phyloP scores from a whole-genome alignment of 2,329 filamentous ascomycete species.

The Simplicillium sp. region DNA sequence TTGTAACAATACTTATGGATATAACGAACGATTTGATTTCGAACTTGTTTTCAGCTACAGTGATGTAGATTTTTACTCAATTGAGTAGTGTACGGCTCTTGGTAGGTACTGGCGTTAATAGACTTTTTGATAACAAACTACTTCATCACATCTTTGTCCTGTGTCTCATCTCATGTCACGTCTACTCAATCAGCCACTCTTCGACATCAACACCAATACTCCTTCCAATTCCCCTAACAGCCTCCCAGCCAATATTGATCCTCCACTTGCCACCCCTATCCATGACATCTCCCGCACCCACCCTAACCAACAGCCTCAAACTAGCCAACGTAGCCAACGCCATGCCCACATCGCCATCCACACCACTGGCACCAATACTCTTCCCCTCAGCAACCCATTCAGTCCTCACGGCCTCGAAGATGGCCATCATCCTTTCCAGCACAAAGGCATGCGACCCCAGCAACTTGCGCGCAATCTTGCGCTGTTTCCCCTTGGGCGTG shows the following conservation, averaged over 20 bases:
- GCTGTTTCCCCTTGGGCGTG: conserved; percentile 35
- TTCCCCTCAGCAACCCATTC: conserved; percentile 37
- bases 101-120: no score
- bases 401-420: conserved; percentile 56
- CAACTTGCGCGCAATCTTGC: conserved; percentile 68
- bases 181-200: conserved; percentile 62
- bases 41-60: not conserved
- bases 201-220: conserved; percentile 70
- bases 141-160: no score
- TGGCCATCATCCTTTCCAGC: conserved; percentile 68
- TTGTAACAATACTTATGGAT: conserved; percentile 23
- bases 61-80: not conserved
- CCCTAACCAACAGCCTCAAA: conserved; percentile 57
- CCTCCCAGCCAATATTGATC: conserved; percentile 72
- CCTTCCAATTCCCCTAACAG: conserved; percentile 58
- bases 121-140: no score
- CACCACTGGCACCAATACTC: conserved; percentile 17
- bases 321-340: conserved; percentile 65
- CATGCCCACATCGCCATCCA: conserved; percentile 50
- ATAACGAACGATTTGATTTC: conserved; percentile 4
- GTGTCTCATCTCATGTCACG: no score
- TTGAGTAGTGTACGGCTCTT: not conserved
- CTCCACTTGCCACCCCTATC: conserved; percentile 67
- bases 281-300: conserved; percentile 54
- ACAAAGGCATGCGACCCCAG: conserved; percentile 70